phyloP scores from a whole-genome alignment of 2,329 filamentous ascomycete species.

The Apiospora phragmitis region DNA sequence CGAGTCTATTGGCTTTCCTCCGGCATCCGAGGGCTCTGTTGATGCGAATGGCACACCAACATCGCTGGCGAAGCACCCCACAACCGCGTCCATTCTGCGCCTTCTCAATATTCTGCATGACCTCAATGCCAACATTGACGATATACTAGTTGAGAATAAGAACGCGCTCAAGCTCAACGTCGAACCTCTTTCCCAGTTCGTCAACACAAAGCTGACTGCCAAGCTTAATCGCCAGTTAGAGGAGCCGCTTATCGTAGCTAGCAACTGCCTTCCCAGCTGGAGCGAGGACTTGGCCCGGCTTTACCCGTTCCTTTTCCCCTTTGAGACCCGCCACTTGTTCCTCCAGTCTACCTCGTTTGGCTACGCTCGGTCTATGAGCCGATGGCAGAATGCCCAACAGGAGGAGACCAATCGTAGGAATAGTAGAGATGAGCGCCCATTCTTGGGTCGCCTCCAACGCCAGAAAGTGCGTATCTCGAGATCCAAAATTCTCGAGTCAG shows the following conservation, averaged over 20 bases:
- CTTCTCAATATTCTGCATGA: conserved; percentile 89
- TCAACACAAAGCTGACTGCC: conserved; percentile 97
- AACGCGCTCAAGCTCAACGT: conserved; percentile 69
- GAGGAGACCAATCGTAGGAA: conserved; percentile 80
- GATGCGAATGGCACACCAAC: conserved; percentile 65
- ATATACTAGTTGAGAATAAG: conserved; percentile 80
- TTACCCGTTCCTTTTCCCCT: conserved; percentile 96
- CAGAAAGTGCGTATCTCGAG: conserved; percentile 98
- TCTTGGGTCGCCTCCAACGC: conserved; percentile 85
- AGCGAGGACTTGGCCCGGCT: conserved; percentile 90
- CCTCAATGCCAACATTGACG: conserved; percentile 89
- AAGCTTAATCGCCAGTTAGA: conserved; percentile 97
- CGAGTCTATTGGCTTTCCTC: conserved; percentile 65
- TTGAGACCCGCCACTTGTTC: conserved; percentile 95
- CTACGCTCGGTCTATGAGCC: conserved; percentile 94
- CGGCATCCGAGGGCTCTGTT: conserved; percentile 47
- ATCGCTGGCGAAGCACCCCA: conserved; percentile 80
- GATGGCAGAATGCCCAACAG: conserved; percentile 91
- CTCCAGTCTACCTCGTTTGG: conserved; percentile 97
- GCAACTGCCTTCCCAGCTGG: conserved; percentile 94
- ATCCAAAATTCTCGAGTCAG: conserved; percentile 92
- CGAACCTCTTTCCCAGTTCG: conserved; percentile 89
- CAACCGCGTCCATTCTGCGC: conserved; percentile 83
- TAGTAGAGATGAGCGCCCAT: conserved; percentile 85
- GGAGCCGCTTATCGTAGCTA: conserved; percentile 94